Base-by-base conservation (phyloP, 352 stramenopile species). In the Phytophthora pluvialis region DNA sequence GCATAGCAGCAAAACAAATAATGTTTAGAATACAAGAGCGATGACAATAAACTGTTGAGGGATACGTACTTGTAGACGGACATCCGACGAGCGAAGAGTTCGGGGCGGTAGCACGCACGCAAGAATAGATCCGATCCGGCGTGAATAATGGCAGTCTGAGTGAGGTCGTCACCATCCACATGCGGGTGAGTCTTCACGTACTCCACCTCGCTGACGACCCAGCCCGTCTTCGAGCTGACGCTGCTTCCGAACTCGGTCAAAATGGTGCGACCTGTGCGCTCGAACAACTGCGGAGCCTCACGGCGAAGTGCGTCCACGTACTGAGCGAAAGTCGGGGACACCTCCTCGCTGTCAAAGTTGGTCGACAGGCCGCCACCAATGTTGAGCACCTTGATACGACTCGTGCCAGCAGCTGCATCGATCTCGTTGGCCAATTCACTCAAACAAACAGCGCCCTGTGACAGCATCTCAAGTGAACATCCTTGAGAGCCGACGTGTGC, bases 171-270 rank as follows among this genome's bases (percentile, higher is more conserved):
- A 16, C 54, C 53, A 29, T 75, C 68, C 5, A 81, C 60, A 9
- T 57, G 45, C 12, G 83, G 80, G 42, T 91, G 83, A 26, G 65
- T 52, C 72, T 98, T 98, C 52, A 96, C 77, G 52, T 96, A 97
- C 62, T 98, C 91, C n/a, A 98, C 89, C 16, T 89, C 77, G 29
- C 86, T 95, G 15, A 96, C 87, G 12, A 89, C 87, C 73, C 91
- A 91, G 15, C 85, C 91, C 1, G 77, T 91, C 67, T 98, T 98
- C 7, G 83, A 76, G 48, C 93, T 91, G 25, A 97, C 72, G 29
- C 79, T 85, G 54, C 88, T 81, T 13, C 94, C 94, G 55, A 98
- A 98, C 64, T 98, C 94, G 12, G 94, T 98, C 13, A 98, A 64
- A 67, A 98, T 92, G 5, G 76, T 87, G 18, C 84, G 78, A 29